Percentiles rank a stretch among this genome's conserved stretches.
Evolutionary conservation across 331 rosid genomes (phyloP).

Genomic region (Erythrophleum ivorense): DNA sequence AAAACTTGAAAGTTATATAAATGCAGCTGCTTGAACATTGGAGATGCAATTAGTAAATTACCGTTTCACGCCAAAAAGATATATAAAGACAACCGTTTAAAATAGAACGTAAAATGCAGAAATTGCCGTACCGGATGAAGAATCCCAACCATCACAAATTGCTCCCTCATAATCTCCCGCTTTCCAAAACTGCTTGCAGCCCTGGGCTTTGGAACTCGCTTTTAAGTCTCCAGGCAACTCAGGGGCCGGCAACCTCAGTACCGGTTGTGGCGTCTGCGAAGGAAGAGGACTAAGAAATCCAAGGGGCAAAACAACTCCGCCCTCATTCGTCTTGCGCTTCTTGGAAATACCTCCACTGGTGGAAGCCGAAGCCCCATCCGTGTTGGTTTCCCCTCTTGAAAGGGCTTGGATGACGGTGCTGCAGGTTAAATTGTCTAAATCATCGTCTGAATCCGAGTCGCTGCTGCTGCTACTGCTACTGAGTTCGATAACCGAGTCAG

Average conservation of each 20-base stretch:
- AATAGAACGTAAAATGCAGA: not conserved
- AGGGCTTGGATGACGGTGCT: not conserved
- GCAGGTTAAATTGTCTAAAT: not conserved
- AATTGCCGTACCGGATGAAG: conserved; percentile 47
- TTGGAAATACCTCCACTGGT: conserved; percentile 1
- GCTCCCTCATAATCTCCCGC: conserved; percentile 70
- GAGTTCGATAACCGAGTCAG: conserved; percentile 18
- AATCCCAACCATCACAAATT: conserved; percentile 47
- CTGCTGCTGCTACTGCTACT: conserved; percentile 3
- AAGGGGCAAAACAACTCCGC: conserved; percentile 57
- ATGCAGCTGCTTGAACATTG: not conserved
- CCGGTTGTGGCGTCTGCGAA: conserved; percentile 4
- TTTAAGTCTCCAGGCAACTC: conserved; percentile 25
- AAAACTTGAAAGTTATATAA: not conserved
- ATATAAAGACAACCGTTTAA: not conserved
- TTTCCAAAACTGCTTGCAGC: conserved; percentile 73
- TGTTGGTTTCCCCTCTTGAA: not conserved
- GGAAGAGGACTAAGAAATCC: conserved; percentile 54
- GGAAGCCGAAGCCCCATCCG: not conserved
- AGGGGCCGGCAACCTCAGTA: conserved; percentile 37
- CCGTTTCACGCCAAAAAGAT: not conserved
- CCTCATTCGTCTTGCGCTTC: conserved; percentile 51
- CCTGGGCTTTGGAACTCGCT: not conserved
- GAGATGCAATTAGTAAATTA: not conserved
- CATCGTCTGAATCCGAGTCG: conserved; percentile 24